Evolutionary conservation across 163 green algal species (phyloP), one percentile per base, ranked within the genome.

Genomic region (Prototheca stagnorum): DNA sequence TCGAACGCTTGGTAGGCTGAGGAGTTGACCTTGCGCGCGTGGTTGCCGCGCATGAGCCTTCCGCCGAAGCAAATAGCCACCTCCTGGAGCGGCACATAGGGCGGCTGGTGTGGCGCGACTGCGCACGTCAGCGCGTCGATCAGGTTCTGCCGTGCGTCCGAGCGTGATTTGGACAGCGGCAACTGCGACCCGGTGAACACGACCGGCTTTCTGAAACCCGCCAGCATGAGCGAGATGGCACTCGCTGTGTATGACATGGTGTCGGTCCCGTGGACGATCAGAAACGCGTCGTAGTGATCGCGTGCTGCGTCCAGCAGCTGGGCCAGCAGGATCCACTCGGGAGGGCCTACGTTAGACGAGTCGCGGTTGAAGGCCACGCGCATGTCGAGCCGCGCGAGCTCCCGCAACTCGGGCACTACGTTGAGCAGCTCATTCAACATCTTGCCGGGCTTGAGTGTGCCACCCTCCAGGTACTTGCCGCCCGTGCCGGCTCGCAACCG

Each of bases 131-230:
- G 59, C 5, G 68, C 61, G 51, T 93, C 82, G 25, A 95, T 77
- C 44, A 95, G 69, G 62, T 95, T 95, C 49, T 93, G 81, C 3
- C 85, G 65, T 2, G 84, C 85, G 34, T 95, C 85, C 3, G 68
- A 80, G 22, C 85, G 65, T 1, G 85, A 75, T 50, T 83, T 78
- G n/a, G 66, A 39, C 34, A 95, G 68, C 2, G 85, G 85, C 40
- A 95, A 69, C 70, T 95, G 85, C 17, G 63, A 82, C 4, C 85
- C 85, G 40, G 67, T 82, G 39, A 82, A 20, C 8, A 92, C 62
- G 40, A 92, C 84, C 28, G 79, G 79, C 51, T 74, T 77, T 25
- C 57, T 66, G 55, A 81, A 82, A 1, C 70, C 70, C 0, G 47
- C 37, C 21, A 95, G 68, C 78, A 95, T 91, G 15, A 94, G 64